Percentiles rank a stretch among this genome's conserved stretches.
phyloP scores from a whole-genome alignment of 2,329 filamentous ascomycete species.

The Colletotrichum simmondsii region DNA sequence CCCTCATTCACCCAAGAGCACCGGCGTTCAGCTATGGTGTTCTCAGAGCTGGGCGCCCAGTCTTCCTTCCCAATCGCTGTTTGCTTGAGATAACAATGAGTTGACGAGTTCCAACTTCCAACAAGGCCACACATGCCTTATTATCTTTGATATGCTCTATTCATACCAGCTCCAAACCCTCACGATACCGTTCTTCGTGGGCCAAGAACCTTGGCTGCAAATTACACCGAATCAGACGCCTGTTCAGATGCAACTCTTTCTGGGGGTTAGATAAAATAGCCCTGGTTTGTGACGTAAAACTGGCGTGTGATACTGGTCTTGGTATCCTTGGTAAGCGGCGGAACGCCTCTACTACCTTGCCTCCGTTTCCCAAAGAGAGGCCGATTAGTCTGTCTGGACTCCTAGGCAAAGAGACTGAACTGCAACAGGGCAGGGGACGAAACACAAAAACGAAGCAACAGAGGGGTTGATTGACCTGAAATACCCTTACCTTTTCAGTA shows the following conservation, averaged over 20 bases:
- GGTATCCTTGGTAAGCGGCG: slow-evolving; percentile 30
- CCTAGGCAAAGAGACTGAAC: neutral
- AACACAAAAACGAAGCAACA: slow-evolving; percentile 4
- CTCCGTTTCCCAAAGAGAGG: neutral
- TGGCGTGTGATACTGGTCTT: slow-evolving; percentile 9
- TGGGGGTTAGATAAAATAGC: neutral
- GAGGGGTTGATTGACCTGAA: neutral
- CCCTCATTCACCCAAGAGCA: neutral
- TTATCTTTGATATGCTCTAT: neutral
- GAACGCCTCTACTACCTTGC: neutral
- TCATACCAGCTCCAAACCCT: neutral
- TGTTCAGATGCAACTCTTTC: neutral
- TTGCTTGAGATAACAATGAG: neutral
- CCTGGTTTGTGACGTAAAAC: slow-evolving; percentile 23
- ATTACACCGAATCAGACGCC: slow-evolving; percentile 9
- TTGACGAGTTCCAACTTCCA: neutral
- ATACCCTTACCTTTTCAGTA: slow-evolving; percentile 6
- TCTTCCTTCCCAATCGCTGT: neutral
- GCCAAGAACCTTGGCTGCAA: slow-evolving; percentile 26
- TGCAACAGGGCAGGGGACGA: neutral
- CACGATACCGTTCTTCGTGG: neutral
- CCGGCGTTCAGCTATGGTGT: neutral
- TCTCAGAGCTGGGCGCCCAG: slow-evolving; percentile 6
- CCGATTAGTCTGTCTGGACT: neutral
- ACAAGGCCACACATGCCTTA: neutral